These are phyloP conservation scores for Aspergillus felis DNA, from an alignment of 2,329 filamentous ascomycete genomes.

Conservation along the genomic window DNA sequence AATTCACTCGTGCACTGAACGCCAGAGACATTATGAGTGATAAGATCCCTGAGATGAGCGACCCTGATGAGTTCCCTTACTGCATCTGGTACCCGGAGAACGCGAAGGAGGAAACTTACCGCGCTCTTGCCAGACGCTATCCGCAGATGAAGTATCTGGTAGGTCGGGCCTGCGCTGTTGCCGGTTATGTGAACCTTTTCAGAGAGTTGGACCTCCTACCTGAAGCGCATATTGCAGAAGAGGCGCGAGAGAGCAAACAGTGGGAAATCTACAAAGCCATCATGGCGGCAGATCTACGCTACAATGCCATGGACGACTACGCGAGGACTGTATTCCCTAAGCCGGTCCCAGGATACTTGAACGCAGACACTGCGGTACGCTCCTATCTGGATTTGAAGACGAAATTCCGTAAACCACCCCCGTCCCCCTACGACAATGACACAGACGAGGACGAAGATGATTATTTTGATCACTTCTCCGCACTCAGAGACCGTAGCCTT, in stretches of 20 bases:
- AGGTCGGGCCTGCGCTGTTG: constrained; percentile 18
- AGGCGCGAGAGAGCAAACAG: constrained; percentile 11
- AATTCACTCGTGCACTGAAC: too few relatives aligned
- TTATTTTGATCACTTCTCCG: not conserved
- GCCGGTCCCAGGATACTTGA: constrained; percentile 9
- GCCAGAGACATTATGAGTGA: too few relatives aligned
- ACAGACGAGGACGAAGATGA: not conserved
- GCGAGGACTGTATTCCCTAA: constrained; percentile 7
- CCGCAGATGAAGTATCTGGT: constrained; percentile 27
- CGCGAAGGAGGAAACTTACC: constrained; percentile 35
- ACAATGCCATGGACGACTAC: constrained; percentile 16
- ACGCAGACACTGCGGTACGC: constrained; percentile 14
- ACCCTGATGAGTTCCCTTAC: too few relatives aligned
- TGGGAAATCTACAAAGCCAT: constrained; percentile 13
- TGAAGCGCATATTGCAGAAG: constrained; percentile 18
- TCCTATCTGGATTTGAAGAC: constrained; percentile 5
- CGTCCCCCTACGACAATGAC: not conserved
- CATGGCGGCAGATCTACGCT: constrained; percentile 5
- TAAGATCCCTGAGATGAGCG: too few relatives aligned
- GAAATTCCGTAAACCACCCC: not conserved
- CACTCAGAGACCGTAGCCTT: constrained; percentile 1
- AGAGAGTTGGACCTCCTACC: constrained; percentile 15
- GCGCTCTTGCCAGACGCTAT: constrained; percentile 27
- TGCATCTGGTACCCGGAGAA: constrained; percentile 26
- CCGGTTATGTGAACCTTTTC: constrained; percentile 16